phyloP scores from a whole-genome alignment of 441 rosid genomes.

The Populus hybrid region DNA sequence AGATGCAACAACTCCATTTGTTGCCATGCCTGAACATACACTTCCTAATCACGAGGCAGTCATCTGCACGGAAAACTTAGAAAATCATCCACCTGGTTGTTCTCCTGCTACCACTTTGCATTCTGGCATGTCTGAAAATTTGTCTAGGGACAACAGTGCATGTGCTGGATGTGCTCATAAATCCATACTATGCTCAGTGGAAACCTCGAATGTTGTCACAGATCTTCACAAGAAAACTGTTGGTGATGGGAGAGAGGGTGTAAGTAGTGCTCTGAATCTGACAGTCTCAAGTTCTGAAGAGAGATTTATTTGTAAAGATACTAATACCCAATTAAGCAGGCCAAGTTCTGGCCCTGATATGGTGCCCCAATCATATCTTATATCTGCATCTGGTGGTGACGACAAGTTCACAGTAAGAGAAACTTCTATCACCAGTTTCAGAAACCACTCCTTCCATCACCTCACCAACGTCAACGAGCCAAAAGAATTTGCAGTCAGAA shows the following conservation, averaged over 20 bases:
- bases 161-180: constrained; percentile 24
- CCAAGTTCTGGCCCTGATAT: constrained; percentile 34
- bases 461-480: constrained; percentile 33
- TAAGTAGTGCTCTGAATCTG: constrained; percentile 20
- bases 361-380: constrained; percentile 26
- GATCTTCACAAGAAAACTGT: constrained; percentile 28
- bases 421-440: constrained; percentile 43
- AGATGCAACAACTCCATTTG: constrained; percentile 65
- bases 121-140: constrained; percentile 28
- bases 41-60: constrained; percentile 33
- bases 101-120: constrained; percentile 26
- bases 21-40: constrained; percentile 43
- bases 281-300: constrained; percentile 33
- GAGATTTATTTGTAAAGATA: constrained; percentile 21
- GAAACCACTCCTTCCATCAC: constrained; percentile 33
- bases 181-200: constrained; percentile 30
- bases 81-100: constrained; percentile 32
- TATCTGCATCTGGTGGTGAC: constrained; percentile 40
- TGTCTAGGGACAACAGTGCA: constrained; percentile 30
- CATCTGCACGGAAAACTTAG: constrained; percentile 28
- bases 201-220: constrained; percentile 30
- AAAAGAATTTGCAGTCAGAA: constrained; percentile 37
- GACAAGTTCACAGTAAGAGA: constrained; percentile 71
- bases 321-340: constrained; percentile 31
- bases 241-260: constrained; percentile 25